phyloP scores from a whole-genome alignment of 495 filamentous ascomycete genomes.

The Podospora tetraspora region DNA sequence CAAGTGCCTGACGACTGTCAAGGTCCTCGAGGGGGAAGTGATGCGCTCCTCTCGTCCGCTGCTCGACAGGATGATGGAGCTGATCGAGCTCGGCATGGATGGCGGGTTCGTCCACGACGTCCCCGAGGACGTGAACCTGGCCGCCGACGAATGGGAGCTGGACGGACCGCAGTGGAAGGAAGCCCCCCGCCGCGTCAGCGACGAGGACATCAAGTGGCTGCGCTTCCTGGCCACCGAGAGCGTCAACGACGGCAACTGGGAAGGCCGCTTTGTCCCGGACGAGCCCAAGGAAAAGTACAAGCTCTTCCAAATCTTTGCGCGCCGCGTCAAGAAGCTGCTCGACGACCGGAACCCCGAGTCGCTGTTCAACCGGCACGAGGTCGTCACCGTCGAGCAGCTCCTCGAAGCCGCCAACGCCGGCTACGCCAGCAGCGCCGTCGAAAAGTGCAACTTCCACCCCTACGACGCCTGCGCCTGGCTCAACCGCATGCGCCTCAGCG shows the following conservation, averaged over 20 bases:
- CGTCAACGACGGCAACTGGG: constrained; percentile 20
- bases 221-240: constrained; percentile 17
- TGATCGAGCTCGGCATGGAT: neutral
- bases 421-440: constrained; percentile 5
- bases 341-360: constrained; percentile 20
- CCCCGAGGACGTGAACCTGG: constrained; percentile 5
- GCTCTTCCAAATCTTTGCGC: constrained; percentile 28
- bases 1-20: constrained; percentile 6
- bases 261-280: constrained; percentile 7
- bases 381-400: constrained; percentile 24
- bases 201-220: constrained; percentile 23
- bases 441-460: constrained; percentile 20
- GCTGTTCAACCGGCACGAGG: constrained; percentile 14
- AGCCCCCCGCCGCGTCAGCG: constrained; percentile 5
- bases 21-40: constrained; percentile 6
- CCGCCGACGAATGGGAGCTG: constrained; percentile 10
- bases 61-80: neutral
- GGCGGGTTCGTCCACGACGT: neutral
- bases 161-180: neutral
- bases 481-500: constrained; percentile 15
- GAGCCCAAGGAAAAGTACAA: constrained; percentile 16
- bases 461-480: constrained; percentile 27
- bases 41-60: constrained; percentile 11
- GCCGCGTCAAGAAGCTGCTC: constrained; percentile 25
- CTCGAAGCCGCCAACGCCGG: constrained; percentile 26